Base-by-base conservation (phyloP, 306 rosid species). In the Prinsepia uniflora region DNA sequence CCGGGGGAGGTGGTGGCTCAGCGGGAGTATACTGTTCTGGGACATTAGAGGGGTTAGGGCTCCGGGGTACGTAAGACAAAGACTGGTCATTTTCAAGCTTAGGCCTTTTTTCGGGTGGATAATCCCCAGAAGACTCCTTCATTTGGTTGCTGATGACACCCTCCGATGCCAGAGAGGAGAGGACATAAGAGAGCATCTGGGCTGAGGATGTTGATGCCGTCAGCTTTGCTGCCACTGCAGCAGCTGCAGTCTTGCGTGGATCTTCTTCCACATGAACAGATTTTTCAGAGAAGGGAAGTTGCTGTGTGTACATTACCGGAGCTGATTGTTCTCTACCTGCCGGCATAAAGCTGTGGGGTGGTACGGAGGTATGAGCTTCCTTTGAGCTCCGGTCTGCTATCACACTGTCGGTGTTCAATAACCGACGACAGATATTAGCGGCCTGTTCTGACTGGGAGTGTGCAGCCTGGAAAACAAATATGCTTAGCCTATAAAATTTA, bases 161-260 rank as follows among this genome's bases (percentile, higher is more conserved):
- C 84, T 94, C 99, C 14, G 99, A 94, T 47, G 99, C 97, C 61
- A 94, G 76, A 44, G 99, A 91, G 70, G 99, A 94, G 30, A 94
- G 85, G 81, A 91, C 99, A 76, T 81, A 94, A 20, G 99, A 87
- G 65, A 94, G 91, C 99, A 94, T 89, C 81, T 94, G 87, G 14
- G 86, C 97, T 0, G 99, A 94, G 75, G 97, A 91, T 41, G 97
- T 91, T 4, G 99, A 94, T 19, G 96, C 97, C 2, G 99, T 87
- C 59, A 94, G 86, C 81, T 94, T 91, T 18, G 99, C 99, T 7
- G 99, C 99, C 78, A 94, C 96, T 15, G 97, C 99, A 42, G 99
- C 99, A 39, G 99, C 99, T 13, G 97, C 99, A 65, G 99, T 90
- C 79, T 89, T 94, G 68, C 88, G 94, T 2, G 90, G 87, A 70